phyloP scores from a whole-genome alignment of 1,284 basidiomycete species.

The Puccinia brachypodii region DNA sequence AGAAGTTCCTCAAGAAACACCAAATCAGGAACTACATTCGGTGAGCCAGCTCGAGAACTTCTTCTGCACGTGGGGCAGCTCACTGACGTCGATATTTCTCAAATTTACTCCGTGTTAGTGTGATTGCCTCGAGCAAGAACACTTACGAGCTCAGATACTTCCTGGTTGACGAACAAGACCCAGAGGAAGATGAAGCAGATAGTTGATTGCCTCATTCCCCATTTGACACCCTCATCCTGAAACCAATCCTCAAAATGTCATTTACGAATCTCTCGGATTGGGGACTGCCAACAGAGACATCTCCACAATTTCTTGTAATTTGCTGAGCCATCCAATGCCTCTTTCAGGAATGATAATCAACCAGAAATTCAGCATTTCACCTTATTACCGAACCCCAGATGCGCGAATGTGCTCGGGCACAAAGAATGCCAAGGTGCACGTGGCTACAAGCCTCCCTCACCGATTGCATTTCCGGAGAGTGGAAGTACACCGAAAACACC shows the following conservation, averaged over 20 bases:
- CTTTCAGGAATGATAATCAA: no score
- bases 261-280: not conserved
- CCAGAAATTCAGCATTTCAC: no score
- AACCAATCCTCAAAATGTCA: not conserved
- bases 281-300: not conserved
- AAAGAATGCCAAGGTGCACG: no score
- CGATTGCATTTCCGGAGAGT: no score
- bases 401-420: no score
- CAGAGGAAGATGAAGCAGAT: conserved; percentile 19
- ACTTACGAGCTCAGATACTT: conserved; percentile 46
- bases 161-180: conserved; percentile 32
- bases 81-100: not conserved
- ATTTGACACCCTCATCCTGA: not conserved
- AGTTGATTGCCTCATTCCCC: not conserved
- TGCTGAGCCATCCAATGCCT: no score
- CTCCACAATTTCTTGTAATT: no score
- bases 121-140: conserved; percentile 45
- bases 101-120: conserved; percentile 7
- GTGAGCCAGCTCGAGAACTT: not conserved
- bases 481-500: no score
- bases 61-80: not conserved
- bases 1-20: conserved; percentile 47
- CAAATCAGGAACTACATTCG: conserved; percentile 45
- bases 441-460: no score
- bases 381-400: no score